Conservation (phyloP, 2,329 filamentous ascomycete species). For the Trichoderma lentiforme region DNA sequence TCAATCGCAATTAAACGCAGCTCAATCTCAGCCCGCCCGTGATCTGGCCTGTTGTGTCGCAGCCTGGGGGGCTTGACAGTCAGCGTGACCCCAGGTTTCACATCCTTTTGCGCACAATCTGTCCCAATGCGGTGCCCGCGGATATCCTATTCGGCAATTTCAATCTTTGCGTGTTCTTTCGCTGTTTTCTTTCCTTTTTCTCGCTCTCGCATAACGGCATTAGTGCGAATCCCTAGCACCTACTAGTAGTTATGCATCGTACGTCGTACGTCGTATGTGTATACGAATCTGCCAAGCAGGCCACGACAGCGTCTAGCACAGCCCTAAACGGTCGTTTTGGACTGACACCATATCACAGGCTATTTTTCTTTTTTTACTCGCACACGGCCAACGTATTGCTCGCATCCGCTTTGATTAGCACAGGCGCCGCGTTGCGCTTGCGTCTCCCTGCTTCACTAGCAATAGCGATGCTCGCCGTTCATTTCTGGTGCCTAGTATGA, state of each 20-base stretch:
- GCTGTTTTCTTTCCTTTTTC: not conserved
- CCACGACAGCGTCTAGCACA: constrained; percentile 7
- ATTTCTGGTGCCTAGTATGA: not conserved
- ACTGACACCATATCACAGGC: not conserved
- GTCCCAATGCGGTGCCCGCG: not conserved
- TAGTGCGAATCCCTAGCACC: not conserved
- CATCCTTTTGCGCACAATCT: constrained; percentile 8
- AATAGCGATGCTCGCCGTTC: not conserved
- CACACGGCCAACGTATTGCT: not conserved
- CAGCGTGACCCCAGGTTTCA: constrained; percentile 14
- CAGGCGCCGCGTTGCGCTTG: constrained; percentile 14
- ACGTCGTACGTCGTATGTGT: not conserved
- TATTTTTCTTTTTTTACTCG: not conserved
- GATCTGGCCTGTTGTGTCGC: constrained; percentile 6
- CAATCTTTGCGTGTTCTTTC: not conserved
- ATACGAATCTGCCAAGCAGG: not conserved
- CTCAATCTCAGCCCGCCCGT: constrained; percentile 9
- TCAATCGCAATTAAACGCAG: not conserved
- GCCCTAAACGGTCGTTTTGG: constrained; percentile 1
- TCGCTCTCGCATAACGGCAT: not conserved
- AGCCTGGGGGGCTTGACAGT: not conserved
- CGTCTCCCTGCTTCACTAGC: constrained; percentile 10
- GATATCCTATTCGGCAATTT: not conserved
- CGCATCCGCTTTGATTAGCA: not conserved
- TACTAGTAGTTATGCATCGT: not conserved